phyloP scores from a whole-genome alignment of 139 green algal genomes.

The Monoraphidium neglectum region DNA sequence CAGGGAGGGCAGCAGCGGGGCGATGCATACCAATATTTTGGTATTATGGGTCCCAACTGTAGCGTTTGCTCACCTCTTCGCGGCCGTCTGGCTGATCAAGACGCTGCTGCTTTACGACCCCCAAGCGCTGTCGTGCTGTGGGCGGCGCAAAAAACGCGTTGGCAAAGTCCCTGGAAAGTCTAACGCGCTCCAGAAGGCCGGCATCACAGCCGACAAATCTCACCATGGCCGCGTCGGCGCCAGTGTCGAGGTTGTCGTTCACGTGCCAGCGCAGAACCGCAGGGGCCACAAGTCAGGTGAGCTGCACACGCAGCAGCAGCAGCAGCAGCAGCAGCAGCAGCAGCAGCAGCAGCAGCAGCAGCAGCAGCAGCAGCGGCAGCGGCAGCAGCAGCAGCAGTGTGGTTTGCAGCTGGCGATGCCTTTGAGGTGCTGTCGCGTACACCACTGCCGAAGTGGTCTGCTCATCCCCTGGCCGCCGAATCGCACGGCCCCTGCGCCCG shows the following conservation, averaged over 20 bases:
- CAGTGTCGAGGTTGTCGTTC: no score
- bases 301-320: conserved; percentile 18
- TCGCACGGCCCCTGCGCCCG: no score
- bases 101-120: not conserved
- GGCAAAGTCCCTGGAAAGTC: no score
- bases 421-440: not conserved
- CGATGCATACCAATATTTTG: conserved; percentile 13
- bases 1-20: no score
- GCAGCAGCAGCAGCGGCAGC: not conserved
- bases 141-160: no score
- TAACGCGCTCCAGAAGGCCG: no score
- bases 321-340: conserved; percentile 22
- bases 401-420: conserved; percentile 22
- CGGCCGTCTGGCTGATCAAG: conserved; percentile 26
- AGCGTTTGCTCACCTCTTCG: conserved; percentile 30
- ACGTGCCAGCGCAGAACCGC: no score
- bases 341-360: not conserved
- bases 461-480: no score
- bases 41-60: conserved; percentile 25
- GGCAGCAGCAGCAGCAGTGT: conserved; percentile 20
- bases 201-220: no score
- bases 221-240: no score
- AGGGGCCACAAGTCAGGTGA: conserved; percentile 50
- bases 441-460: conserved; percentile 5
- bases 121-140: no score